Evolutionary conservation across 1,139 yeast species (phyloP), one percentile per base, ranked within the genome.

Genomic region (Arxiozyma telluris): DNA sequence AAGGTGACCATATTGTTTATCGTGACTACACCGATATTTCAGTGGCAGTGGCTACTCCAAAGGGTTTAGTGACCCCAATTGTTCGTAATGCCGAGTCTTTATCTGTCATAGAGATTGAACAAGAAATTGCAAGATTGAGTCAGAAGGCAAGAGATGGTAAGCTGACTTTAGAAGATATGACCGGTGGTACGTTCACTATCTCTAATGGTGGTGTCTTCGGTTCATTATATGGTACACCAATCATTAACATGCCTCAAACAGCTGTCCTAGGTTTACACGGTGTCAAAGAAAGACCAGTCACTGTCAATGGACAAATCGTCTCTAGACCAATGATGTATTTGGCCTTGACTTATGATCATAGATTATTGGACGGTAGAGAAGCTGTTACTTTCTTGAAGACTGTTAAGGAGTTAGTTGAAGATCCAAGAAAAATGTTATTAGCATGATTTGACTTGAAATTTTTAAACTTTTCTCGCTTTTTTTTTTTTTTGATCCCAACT

Each of bases 191-290:
- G 58, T 91, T 93, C 79, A 93, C 99, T 69, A 93, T 93, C 68
- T 93, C 98, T 57, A 93, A 93, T 77, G 99, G 99, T 72, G 99
- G 99, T 73, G 97, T 93, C 57, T 93, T 93, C 67, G 99, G 99
- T 60, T 93, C 98, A 41, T 79, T 93, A 64, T 89, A 87, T 74
- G 98, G 98, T 72, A 93, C 99, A 54, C 99, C 99, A 70, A 93
- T 93, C 75, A 93, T 93, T 73, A 93, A 93, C 81, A 77, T 88
- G 82, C 98, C 98, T 54, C 99, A 93, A 78, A 88, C 96, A 56
- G 98, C 98, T 50, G 98, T 93, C 48, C 81, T 93, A 65, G 99
- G 99, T 66, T 82, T 93, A 70, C 99, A 93, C 69, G 98, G 98
- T 73, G 88, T 88, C 66, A 94, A 93, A 79, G 93, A 93, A 74